These are phyloP conservation scores for Yamadazyma sp. DNA, from an alignment of 805 yeast genomes.

Conservation along the genomic window DNA sequence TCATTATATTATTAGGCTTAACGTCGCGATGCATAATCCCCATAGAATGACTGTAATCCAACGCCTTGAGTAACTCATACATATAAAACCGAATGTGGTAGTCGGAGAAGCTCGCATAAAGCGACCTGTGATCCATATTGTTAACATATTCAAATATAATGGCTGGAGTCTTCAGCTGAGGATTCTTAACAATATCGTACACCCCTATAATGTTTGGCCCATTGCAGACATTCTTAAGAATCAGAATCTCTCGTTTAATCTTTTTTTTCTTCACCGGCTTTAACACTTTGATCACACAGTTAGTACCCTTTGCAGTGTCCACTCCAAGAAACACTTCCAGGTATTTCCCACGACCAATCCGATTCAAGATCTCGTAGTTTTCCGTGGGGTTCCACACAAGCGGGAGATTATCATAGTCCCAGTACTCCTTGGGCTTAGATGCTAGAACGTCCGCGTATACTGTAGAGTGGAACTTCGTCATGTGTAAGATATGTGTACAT, in stretches of 20 bases:
- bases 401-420: slow-evolving; percentile 76
- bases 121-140: slow-evolving; percentile 76
- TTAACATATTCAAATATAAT: slow-evolving; percentile 81
- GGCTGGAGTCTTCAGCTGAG: slow-evolving; percentile 80
- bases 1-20: slow-evolving; percentile 95
- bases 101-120: slow-evolving; percentile 77
- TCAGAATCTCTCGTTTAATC: slow-evolving; percentile 85
- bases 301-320: slow-evolving; percentile 58
- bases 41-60: slow-evolving; percentile 89
- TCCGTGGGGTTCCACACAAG: slow-evolving; percentile 43
- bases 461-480: slow-evolving; percentile 25
- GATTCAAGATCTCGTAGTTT: slow-evolving; percentile 73
- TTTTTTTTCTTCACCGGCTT: slow-evolving; percentile 93
- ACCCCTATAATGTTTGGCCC: slow-evolving; percentile 81
- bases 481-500: not conserved
- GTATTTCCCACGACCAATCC: slow-evolving; percentile 91
- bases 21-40: slow-evolving; percentile 97
- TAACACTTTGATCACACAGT: slow-evolving; percentile 81
- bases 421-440: slow-evolving; percentile 66
- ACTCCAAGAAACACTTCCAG: slow-evolving; percentile 93
- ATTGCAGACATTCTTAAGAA: slow-evolving; percentile 78
- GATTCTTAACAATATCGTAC: slow-evolving; percentile 79
- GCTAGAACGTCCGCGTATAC: slow-evolving; percentile 78
- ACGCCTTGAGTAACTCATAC: slow-evolving; percentile 75
- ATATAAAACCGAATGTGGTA: slow-evolving; percentile 80